Conservation (phyloP, 208 protist genomes). For the Crithidia fasciculata region DNA sequence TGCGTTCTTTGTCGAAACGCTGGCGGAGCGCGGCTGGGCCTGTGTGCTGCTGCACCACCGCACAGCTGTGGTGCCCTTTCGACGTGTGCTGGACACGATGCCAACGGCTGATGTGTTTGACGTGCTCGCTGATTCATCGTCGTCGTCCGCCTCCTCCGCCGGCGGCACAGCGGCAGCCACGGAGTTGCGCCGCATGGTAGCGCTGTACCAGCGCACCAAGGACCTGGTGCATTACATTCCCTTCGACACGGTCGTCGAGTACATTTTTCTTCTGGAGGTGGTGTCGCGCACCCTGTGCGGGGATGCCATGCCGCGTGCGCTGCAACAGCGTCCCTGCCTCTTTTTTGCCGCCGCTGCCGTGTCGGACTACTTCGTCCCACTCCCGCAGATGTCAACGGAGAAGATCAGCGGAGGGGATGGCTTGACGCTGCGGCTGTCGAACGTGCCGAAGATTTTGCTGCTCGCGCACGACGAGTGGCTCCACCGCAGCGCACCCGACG, state of each 20-base stretch:
- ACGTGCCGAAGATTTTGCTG: constrained; percentile 76
- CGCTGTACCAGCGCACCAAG: constrained; percentile 42
- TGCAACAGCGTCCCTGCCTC: constrained; percentile 49
- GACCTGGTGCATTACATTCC: constrained; percentile 53
- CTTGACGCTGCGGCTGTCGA: constrained; percentile 64
- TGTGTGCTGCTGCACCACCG: constrained; percentile 76
- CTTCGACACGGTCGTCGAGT: constrained; percentile 83
- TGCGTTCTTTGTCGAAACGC: constrained; percentile 64
- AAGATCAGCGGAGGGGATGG: constrained; percentile 86
- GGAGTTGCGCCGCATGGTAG: constrained; percentile 24
- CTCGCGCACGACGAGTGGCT: constrained; percentile 65
- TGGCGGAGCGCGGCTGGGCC: constrained; percentile 69
- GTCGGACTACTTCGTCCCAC: constrained; percentile 87
- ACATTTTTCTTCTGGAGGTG: constrained; percentile 71
- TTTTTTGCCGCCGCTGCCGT: constrained; percentile 83
- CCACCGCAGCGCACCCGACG: constrained; percentile 25
- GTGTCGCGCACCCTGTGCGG: constrained; percentile 50
- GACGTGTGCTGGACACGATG: constrained; percentile 54
- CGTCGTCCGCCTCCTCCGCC: not conserved
- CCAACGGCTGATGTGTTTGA: constrained; percentile 57
- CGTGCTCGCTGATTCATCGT: not conserved
- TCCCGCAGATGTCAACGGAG: constrained; percentile 45
- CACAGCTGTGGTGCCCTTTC: constrained; percentile 59
- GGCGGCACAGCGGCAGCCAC: not conserved
- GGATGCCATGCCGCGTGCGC: constrained; percentile 6